These are phyloP conservation scores for Vaccinium corymbosum DNA, from an alignment of 148 eudicot genomes.

Conservation along the genomic window DNA sequence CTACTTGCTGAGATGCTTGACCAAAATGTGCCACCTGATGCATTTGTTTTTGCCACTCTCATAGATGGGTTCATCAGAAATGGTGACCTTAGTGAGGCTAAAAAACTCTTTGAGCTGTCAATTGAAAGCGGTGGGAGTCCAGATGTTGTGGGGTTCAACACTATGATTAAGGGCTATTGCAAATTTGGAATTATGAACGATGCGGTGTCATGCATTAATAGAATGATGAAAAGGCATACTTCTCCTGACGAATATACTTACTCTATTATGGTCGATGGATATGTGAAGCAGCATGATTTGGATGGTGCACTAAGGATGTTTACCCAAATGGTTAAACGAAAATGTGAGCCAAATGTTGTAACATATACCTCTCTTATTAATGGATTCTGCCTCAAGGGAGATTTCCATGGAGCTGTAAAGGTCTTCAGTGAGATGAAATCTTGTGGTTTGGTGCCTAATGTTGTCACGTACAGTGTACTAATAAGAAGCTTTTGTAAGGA, in stretches of 20 bases:
- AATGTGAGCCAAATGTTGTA: slow-evolving; percentile 72
- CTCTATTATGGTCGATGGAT: slow-evolving; percentile 85
- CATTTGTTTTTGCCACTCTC: slow-evolving; percentile 62
- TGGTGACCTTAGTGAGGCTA: slow-evolving; percentile 63
- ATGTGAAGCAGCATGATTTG: slow-evolving; percentile 68
- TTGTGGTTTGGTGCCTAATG: slow-evolving; percentile 63
- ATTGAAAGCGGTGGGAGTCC: slow-evolving; percentile 48
- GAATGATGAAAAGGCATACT: slow-evolving; percentile 40
- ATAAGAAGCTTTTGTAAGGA: slow-evolving; percentile 73
- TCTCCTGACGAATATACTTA: slow-evolving; percentile 74
- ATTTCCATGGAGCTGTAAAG: slow-evolving; percentile 47
- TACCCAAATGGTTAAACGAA: slow-evolving; percentile 48
- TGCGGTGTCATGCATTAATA: slow-evolving; percentile 52
- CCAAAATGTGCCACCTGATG: slow-evolving; percentile 61
- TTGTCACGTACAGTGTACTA: slow-evolving; percentile 65
- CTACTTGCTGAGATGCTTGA: slow-evolving; percentile 76
- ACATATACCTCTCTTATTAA: slow-evolving; percentile 79
- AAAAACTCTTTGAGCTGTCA: slow-evolving; percentile 52
- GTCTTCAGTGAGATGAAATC: slow-evolving; percentile 55
- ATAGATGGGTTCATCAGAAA: slow-evolving; percentile 72
- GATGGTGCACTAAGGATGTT: slow-evolving; percentile 52
- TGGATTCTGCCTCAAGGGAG: slow-evolving; percentile 59
- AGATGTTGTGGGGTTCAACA: slow-evolving; percentile 72
- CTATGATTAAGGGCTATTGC: slow-evolving; percentile 85
- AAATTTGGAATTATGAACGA: slow-evolving; percentile 71